Percentiles rank a stretch among this genome's conserved stretches.
Evolutionary conservation across 495 filamentous ascomycete species (phyloP).

Genomic region (Aspergillus wentii): DNA sequence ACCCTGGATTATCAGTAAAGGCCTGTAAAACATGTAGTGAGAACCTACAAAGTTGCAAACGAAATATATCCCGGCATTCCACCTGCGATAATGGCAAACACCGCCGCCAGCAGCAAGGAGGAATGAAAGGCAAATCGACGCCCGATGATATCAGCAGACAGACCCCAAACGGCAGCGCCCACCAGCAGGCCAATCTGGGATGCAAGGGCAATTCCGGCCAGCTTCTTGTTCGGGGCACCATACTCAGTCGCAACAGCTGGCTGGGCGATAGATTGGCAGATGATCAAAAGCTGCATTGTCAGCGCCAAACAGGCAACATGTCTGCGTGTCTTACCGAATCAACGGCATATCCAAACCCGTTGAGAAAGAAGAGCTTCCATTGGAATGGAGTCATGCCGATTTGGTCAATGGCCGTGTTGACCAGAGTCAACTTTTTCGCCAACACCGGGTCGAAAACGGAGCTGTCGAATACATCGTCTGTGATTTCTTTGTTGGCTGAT

Average conservation of each 20-base stretch:
- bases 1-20: slow-evolving; percentile 12
- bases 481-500: too few relatives aligned
- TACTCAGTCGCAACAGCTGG: slow-evolving; percentile 33
- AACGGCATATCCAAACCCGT: slow-evolving; percentile 68
- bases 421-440: slow-evolving; percentile 62
- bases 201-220: too few relatives aligned
- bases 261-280: too few relatives aligned
- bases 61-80: slow-evolving; percentile 28
- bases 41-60: slow-evolving; percentile 29
- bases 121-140: slow-evolving; percentile 50
- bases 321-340: too few relatives aligned
- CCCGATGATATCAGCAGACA: slow-evolving; percentile 50
- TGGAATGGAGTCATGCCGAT: slow-evolving; percentile 68
- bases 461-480: too few relatives aligned
- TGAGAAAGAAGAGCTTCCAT: slow-evolving; percentile 60
- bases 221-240: too few relatives aligned
- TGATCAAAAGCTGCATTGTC: too few relatives aligned
- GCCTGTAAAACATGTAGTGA: slow-evolving; percentile 1
- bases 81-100: slow-evolving; percentile 39
- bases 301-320: too few relatives aligned
- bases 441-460: too few relatives aligned
- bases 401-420: slow-evolving; percentile 72
- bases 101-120: slow-evolving; percentile 40
- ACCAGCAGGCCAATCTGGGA: too few relatives aligned
- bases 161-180: slow-evolving; percentile 51